Conservation (phyloP, 768 basidiomycete species). For the Russula foetens region DNA sequence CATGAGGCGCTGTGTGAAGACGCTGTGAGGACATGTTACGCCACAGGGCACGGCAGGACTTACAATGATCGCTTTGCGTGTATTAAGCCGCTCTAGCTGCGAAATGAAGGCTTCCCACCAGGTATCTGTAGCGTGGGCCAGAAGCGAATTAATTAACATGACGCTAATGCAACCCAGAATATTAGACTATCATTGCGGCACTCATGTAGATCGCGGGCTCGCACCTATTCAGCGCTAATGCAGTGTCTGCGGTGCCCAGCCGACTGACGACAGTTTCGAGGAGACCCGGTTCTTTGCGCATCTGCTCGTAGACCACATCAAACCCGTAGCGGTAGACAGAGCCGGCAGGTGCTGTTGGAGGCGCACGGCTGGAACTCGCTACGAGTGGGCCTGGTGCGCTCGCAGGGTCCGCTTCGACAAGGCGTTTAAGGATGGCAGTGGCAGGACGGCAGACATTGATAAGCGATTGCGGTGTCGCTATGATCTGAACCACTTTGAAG, state of each 20-base stretch:
- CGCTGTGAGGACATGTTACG: constrained; percentile 1
- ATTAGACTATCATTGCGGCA: constrained; percentile 16
- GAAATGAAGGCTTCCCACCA: constrained; percentile 75
- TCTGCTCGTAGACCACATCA: constrained; percentile 71
- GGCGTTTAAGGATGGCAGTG: constrained; percentile 80
- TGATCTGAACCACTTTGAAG: constrained; percentile 65
- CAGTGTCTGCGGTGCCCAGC: constrained; percentile 74
- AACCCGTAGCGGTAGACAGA: constrained; percentile 84
- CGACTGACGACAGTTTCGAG: constrained; percentile 78
- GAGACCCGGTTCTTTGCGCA: constrained; percentile 61
- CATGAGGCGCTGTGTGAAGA: constrained; percentile 59
- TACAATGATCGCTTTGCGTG: constrained; percentile 76
- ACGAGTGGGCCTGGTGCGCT: constrained; percentile 50
- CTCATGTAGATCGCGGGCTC: constrained; percentile 12
- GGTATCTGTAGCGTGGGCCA: constrained; percentile 69
- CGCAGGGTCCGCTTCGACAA: constrained; percentile 79
- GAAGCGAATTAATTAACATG: constrained; percentile 83
- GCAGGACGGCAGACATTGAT: constrained; percentile 92
- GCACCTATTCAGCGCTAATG: constrained; percentile 77
- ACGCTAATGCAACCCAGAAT: constrained; percentile 40
- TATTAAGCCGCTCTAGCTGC: constrained; percentile 67
- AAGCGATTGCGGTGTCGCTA: constrained; percentile 64
- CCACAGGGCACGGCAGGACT: constrained; percentile 26
- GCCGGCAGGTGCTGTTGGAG: constrained; percentile 48
- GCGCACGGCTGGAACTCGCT: constrained; percentile 52